These are phyloP conservation scores for Melampsora americana DNA, from an alignment of 1,284 basidiomycete species.

Conservation along the genomic window DNA sequence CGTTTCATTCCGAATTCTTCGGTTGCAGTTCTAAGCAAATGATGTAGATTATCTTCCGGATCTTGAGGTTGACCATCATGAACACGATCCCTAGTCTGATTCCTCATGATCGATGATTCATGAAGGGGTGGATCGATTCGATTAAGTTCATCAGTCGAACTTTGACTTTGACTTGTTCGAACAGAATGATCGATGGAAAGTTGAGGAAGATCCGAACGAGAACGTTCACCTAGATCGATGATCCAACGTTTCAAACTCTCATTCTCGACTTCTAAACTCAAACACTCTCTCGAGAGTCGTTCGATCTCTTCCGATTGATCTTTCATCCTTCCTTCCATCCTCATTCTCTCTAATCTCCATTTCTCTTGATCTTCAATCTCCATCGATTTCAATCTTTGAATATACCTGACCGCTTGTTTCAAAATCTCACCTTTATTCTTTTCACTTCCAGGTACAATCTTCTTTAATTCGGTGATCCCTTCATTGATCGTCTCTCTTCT, in stretches of 20 bases:
- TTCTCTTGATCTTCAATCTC: no score
- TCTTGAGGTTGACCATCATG: background rate
- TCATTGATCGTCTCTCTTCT: slow-evolving; percentile 92
- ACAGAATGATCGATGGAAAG: no score
- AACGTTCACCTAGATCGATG: slow-evolving; percentile 10
- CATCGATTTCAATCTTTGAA: slow-evolving; percentile 81
- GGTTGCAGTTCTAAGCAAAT: background rate
- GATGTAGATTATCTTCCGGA: background rate
- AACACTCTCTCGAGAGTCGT: background rate
- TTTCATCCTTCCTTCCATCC: slow-evolving; percentile 70
- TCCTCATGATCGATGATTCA: background rate
- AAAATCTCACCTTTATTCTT: slow-evolving; percentile 88
- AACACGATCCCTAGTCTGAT: background rate
- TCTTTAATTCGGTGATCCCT: slow-evolving; percentile 84
- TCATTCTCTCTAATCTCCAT: no score
- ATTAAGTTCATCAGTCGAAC: background rate
- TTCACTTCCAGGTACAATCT: slow-evolving; percentile 80
- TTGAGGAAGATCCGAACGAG: no score
- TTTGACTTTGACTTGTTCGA: background rate
- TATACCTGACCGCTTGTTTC: slow-evolving; percentile 76
- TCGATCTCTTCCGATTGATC: slow-evolving; percentile 42
- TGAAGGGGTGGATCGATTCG: background rate
- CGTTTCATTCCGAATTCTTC: background rate
- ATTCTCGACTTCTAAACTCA: slow-evolving; percentile 6
- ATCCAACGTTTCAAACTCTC: slow-evolving; percentile 14